A percentile compares a stretch with the other conserved stretches of the same genome.
These are phyloP conservation scores for Pythium vanterpoolii DNA, from an alignment of 352 stramenopile genomes.

Conservation along the genomic window DNA sequence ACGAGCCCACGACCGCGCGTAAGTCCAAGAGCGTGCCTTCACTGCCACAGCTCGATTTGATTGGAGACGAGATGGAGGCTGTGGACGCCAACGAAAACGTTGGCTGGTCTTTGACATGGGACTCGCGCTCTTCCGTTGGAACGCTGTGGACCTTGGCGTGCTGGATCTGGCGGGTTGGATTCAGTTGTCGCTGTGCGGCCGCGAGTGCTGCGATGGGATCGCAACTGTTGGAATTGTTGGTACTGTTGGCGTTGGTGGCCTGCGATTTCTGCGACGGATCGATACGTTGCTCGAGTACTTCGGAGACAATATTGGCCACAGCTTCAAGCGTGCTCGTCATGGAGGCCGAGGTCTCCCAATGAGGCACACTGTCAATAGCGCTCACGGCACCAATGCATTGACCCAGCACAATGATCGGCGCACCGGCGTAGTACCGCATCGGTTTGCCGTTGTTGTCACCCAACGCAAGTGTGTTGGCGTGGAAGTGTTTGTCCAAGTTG, in stretches of 20 bases:
- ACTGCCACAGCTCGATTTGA: conserved; percentile 18
- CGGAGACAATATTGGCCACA: conserved; percentile 76
- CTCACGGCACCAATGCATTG: conserved; percentile 69
- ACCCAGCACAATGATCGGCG: conserved; percentile 49
- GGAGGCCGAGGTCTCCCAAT: conserved; percentile 39
- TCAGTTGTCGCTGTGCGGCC: not conserved
- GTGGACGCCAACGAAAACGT: conserved; percentile 4
- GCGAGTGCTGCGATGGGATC: conserved; percentile 2
- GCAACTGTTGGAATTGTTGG: not conserved
- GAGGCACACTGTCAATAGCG: conserved; percentile 52
- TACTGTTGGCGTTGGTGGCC: not conserved
- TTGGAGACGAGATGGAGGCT: conserved; percentile 5
- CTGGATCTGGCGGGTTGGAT: not conserved
- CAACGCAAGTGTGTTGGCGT: conserved; percentile 41
- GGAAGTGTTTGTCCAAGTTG: conserved; percentile 63
- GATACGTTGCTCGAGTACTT: conserved; percentile 74
- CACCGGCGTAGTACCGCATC: conserved; percentile 65
- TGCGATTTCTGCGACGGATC: conserved; percentile 11
- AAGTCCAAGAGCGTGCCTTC: conserved; percentile 22
- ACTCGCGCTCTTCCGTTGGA: conserved; percentile 8
- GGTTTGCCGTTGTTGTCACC: conserved; percentile 27
- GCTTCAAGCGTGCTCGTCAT: conserved; percentile 75
- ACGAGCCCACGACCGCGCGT: not conserved
- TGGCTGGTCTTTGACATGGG: not conserved
- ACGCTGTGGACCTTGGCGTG: not conserved